A percentile compares a stretch with the other conserved stretches of the same genome.
Conservation (phyloP, 2,329 filamentous ascomycete genomes). For the Coniochaeta sp. region DNA sequence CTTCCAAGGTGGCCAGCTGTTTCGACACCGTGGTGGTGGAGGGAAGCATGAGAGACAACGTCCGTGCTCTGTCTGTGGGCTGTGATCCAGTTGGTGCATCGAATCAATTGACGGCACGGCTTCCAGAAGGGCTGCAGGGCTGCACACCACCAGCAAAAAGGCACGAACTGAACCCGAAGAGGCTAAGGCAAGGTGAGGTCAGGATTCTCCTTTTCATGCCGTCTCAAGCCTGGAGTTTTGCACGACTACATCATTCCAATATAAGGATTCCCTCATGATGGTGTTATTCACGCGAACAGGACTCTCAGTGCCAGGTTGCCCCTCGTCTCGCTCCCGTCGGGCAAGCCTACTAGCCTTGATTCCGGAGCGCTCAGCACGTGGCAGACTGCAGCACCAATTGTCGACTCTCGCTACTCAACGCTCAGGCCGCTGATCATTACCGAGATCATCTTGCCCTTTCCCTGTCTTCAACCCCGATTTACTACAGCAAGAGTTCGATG, state of each 20-base stretch:
- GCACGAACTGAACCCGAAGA: neutral
- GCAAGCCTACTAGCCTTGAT: neutral
- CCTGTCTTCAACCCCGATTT: no score
- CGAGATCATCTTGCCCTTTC: neutral
- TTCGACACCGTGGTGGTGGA: no score
- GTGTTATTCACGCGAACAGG: no score
- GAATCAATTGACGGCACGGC: neutral
- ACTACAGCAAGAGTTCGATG: no score
- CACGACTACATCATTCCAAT: no score
- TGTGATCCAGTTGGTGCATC: neutral
- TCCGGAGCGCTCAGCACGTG: neutral
- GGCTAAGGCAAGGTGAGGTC: slow-evolving; percentile 1
- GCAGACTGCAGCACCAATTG: neutral
- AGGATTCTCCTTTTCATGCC: no score
- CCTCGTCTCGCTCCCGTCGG: no score
- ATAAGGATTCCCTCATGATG: no score
- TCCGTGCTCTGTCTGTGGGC: neutral
- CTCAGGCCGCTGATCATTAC: neutral
- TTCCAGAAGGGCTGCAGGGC: neutral
- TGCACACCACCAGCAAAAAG: neutral
- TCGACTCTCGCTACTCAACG: no score
- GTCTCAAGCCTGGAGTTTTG: no score
- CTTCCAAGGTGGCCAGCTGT: no score
- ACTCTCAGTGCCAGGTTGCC: no score
- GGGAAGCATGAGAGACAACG: neutral